Conservation (phyloP, 1,284 basidiomycete species). For the Farysia itapuensis region DNA sequence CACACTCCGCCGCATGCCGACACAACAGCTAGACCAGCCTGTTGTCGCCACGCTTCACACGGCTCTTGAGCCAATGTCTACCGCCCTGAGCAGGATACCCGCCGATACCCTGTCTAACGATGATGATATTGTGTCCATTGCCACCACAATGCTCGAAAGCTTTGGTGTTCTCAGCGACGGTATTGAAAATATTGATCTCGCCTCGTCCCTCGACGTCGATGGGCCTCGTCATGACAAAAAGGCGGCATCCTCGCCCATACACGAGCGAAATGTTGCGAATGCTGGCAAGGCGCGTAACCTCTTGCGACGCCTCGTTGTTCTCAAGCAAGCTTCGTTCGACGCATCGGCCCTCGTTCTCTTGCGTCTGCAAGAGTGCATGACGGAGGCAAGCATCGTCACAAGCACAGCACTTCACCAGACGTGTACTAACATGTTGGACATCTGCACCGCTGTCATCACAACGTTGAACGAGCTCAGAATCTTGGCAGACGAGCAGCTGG, state of each 20-base stretch:
- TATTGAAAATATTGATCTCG: conserved; percentile 48
- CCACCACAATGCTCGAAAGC: conserved; percentile 3
- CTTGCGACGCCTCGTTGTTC: conserved; percentile 23
- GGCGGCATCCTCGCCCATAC: conserved; percentile 9
- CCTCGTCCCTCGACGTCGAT: conserved; percentile 46
- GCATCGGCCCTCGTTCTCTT: conserved; percentile 23
- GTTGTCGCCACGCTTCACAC: conserved; percentile 7
- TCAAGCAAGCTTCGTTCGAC: conserved; percentile 49
- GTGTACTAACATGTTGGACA: background rate
- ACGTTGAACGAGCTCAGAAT: conserved; percentile 17
- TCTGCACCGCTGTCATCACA: conserved; percentile 1
- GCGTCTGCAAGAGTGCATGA: conserved; percentile 19
- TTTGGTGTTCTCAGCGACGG: conserved; percentile 18
- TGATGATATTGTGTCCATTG: background rate
- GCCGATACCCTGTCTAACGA: too few relatives aligned
- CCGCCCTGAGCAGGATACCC: background rate
- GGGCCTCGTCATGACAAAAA: conserved; percentile 11
- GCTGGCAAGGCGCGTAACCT: conserved; percentile 25
- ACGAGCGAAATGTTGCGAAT: conserved; percentile 18
- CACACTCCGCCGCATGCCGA: conserved; percentile 38
- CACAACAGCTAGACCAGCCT: conserved; percentile 14
- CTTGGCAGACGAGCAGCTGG: conserved; percentile 41
- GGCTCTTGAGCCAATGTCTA: conserved; percentile 1
- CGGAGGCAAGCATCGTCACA: background rate
- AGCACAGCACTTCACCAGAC: background rate